Base-by-base conservation (phyloP, 2,329 filamentous ascomycete species). In the Aureobasidium subglaciale region DNA sequence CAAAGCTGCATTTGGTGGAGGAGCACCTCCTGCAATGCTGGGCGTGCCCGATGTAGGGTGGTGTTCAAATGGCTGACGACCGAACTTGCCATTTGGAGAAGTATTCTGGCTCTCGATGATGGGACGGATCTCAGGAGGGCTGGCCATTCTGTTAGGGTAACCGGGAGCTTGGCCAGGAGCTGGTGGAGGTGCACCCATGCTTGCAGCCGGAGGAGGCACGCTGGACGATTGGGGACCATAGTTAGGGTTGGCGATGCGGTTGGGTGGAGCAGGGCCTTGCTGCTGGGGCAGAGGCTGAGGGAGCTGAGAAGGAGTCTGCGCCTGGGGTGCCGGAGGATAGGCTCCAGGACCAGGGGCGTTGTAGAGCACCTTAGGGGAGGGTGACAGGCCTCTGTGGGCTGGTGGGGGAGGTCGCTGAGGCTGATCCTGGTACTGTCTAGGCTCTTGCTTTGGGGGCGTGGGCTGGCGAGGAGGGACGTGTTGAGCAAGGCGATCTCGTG, bases 81-180 rank as follows among this genome's bases (percentile, higher is more conserved):
- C 85, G 65, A 93, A 96, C 7, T 83, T 84, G 35, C 89, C 87
- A 65, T 90, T 91, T 58, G 91, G 91, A n/a, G 92, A 96, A n/a
- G 88, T 64, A 24, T 61, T 83, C 72, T 91, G 87, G 58, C 88
- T 84, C 62, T 96, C 91, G 61, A 92, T 82, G 60, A 93, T 80
- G 1, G 87, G 86, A 52, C 90, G 83, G 43, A 90, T 85, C 62
- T 96, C 92, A 49, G 87, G 83, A 58, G 91, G 88, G 68, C 88
- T 95, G 64, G 84, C 84, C 27, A 85, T 82, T 57, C 81, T 78
- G 56, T 46, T 43, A 18, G 85, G 83, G 73, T 92, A 96, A 16
- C 86, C 82, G 63, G 88, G 85, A 63, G 90, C 73, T 16, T 73
- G 70, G 25, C 71, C 72, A 55, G 75, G 74, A 43, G 72, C 73